A percentile compares a stretch with the other conserved stretches of the same genome.
Conservation (phyloP, 331 rosid species). For the Cydonia oblonga region DNA sequence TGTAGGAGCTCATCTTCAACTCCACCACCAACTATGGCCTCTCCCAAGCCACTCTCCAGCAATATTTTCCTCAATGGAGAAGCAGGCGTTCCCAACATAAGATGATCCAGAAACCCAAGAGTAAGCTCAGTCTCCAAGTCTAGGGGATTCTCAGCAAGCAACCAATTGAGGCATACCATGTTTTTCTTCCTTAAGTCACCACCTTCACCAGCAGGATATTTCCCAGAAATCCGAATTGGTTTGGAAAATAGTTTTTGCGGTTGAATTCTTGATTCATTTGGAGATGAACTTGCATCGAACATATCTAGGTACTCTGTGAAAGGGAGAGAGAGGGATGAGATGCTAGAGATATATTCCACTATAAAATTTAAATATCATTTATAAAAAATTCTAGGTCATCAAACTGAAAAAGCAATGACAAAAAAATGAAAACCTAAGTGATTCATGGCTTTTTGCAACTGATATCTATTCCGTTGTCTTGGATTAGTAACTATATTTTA, state of each 20-base stretch:
- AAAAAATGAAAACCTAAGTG: background rate
- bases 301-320: slow-evolving; percentile 68
- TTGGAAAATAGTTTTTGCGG: slow-evolving; percentile 66
- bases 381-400: background rate
- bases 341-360: background rate
- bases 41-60: slow-evolving; percentile 90
- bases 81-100: slow-evolving; percentile 96
- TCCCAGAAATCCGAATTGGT: slow-evolving; percentile 72
- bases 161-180: slow-evolving; percentile 86
- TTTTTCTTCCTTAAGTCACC: slow-evolving; percentile 80
- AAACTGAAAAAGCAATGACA: background rate
- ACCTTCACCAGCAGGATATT: slow-evolving; percentile 77
- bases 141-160: slow-evolving; percentile 85
- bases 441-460: background rate
- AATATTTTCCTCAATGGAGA: slow-evolving; percentile 86
- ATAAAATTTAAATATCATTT: background rate
- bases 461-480: background rate
- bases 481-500: slow-evolving; percentile 1
- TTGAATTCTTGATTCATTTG: slow-evolving; percentile 65
- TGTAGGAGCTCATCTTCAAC: slow-evolving; percentile 94
- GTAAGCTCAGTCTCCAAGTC: slow-evolving; percentile 78
- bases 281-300: slow-evolving; percentile 67
- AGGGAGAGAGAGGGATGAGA: slow-evolving; percentile 3
- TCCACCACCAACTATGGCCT: slow-evolving; percentile 95
- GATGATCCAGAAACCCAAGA: slow-evolving; percentile 92